Percentiles rank a stretch among this genome's conserved stretches.
These are phyloP conservation scores for Exophiala aquamarina DNA, from an alignment of 2,329 filamentous ascomycete species.

Conservation along the genomic window DNA sequence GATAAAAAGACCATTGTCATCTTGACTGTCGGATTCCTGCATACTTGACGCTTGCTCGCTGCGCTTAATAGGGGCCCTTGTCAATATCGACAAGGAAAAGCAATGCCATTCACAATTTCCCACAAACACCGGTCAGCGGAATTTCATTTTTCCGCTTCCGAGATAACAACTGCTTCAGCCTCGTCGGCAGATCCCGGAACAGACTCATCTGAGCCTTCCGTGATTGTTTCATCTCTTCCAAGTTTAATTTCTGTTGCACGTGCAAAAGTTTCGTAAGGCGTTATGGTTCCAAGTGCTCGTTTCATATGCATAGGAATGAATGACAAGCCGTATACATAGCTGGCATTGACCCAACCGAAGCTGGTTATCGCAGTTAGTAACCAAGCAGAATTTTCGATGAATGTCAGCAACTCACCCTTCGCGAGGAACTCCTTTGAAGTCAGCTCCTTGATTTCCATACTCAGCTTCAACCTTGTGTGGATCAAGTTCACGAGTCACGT, in stretches of 20 bases:
- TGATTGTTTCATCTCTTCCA: conserved; percentile 23
- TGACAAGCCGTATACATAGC: conserved; percentile 89
- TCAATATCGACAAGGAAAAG: too few species aligned
- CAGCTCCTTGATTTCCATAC: conserved; percentile 93
- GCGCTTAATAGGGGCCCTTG: too few species aligned
- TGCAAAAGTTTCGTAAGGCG: conserved; percentile 79
- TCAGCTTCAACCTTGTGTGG: conserved; percentile 94
- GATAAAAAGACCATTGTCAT: too few species aligned
- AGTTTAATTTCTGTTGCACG: conserved; percentile 54
- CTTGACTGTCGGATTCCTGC: too few species aligned
- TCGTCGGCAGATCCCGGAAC: conserved; percentile 19
- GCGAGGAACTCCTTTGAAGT: conserved; percentile 93
- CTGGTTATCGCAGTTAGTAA: conserved; percentile 47
- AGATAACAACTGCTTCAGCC: conserved; percentile 8
- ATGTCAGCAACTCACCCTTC: conserved; percentile 77
- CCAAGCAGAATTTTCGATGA: too few species aligned
- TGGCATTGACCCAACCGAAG: conserved; percentile 98
- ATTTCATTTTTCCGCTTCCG: conserved; percentile 8
- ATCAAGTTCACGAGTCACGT: conserved; percentile 85
- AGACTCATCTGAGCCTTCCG: conserved; percentile 25
- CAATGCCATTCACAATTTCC: conserved; percentile 2
- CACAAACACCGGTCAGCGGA: background rate
- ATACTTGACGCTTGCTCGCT: too few species aligned
- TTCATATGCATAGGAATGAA: conserved; percentile 87
- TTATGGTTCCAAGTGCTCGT: conserved; percentile 82